These are phyloP conservation scores for Urochloa ruziziensis DNA, from an alignment of 176 grass and related monocot species.

Conservation along the genomic window DNA sequence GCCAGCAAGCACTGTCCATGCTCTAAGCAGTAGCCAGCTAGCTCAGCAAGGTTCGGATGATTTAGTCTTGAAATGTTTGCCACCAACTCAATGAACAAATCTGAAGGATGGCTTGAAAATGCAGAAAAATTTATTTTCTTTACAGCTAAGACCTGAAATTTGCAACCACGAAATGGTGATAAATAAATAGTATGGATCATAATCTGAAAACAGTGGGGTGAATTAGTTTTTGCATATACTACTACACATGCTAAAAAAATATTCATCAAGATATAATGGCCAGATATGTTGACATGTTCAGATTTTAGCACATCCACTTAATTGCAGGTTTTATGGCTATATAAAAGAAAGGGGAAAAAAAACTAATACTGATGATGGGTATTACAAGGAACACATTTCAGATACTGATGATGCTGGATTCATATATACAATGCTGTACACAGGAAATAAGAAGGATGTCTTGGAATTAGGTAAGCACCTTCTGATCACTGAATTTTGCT, in stretches of 20 bases:
- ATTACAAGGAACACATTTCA: neutral
- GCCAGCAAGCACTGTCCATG: conserved; percentile 83
- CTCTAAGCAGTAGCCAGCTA: conserved; percentile 86
- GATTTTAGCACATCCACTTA: conserved; percentile 1
- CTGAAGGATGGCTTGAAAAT: conserved; percentile 59
- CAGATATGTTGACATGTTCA: conserved; percentile 1
- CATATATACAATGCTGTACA: neutral
- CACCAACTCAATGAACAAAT: conserved; percentile 69
- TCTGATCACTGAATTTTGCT: conserved; percentile 72
- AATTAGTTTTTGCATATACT: neutral
- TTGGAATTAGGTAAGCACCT: conserved; percentile 46
- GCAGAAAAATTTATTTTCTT: conserved; percentile 79
- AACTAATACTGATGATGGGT: neutral
- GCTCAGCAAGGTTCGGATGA: conserved; percentile 76
- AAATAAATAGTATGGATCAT: neutral
- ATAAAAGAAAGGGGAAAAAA: neutral
- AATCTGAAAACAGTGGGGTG: neutral
- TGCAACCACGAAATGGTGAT: neutral
- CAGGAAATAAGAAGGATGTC: neutral
- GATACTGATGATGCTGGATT: neutral
- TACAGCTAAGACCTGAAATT: conserved; percentile 68
- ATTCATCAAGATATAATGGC: neutral
- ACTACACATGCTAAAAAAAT: neutral
- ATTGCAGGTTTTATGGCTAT: neutral
- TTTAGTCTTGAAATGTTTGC: conserved; percentile 69